Conservation (phyloP, 371 early-diverging fungal genomes). For the Choanephora cucurbitarum region DNA sequence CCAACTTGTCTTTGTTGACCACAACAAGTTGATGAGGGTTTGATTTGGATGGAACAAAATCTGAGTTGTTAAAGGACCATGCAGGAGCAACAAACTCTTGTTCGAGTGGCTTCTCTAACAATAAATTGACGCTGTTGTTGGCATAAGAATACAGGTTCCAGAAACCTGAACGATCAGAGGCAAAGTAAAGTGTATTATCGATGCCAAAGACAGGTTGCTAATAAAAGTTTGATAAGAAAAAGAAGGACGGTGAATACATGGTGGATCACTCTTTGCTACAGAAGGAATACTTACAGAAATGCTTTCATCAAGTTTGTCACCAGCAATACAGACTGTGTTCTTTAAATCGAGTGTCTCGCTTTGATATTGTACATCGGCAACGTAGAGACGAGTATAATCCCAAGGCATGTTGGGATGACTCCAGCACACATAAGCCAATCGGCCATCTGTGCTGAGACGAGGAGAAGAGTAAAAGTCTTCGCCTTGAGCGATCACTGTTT, state of each 20-base stretch:
- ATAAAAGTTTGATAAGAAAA: not conserved
- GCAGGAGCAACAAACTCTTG: constrained; percentile 62
- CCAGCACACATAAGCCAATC: constrained; percentile 71
- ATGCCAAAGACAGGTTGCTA: constrained; percentile 66
- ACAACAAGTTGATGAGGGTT: constrained; percentile 45
- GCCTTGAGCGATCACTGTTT: constrained; percentile 49
- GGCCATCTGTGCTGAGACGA: constrained; percentile 44
- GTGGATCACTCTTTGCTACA: not conserved
- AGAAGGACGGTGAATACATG: too few species aligned
- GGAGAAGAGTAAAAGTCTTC: constrained; percentile 70
- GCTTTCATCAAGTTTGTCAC: constrained; percentile 54
- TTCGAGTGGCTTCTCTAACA: constrained; percentile 49
- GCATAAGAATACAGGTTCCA: constrained; percentile 69
- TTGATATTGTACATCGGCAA: constrained; percentile 36
- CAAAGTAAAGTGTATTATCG: constrained; percentile 63
- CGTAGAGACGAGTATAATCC: constrained; percentile 68
- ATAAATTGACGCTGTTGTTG: constrained; percentile 29
- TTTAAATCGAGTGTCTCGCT: constrained; percentile 17
- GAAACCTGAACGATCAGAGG: constrained; percentile 69
- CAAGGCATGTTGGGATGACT: constrained; percentile 80
- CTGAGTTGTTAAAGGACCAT: constrained; percentile 41
- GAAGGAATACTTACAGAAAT: constrained; percentile 38
- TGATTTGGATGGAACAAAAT: constrained; percentile 46
- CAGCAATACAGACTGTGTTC: constrained; percentile 38
- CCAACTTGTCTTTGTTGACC: constrained; percentile 43